phyloP scores from a whole-genome alignment of 352 stramenopile species.

The Phytophthora chlamydospora region DNA sequence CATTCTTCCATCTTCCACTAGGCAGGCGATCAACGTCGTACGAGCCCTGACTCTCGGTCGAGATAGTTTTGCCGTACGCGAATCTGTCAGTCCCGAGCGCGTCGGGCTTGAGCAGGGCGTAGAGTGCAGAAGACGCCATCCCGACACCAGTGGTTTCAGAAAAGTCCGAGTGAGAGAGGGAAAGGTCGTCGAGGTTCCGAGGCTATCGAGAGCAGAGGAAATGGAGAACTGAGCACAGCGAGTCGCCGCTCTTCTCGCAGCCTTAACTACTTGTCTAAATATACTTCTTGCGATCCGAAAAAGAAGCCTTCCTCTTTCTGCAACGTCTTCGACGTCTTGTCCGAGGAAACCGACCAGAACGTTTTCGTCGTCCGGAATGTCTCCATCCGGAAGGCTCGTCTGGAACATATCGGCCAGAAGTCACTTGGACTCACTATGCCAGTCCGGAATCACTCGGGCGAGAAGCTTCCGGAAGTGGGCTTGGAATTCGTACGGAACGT shows the following conservation, averaged over 20 bases:
- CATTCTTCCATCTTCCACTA: slow-evolving; percentile 1
- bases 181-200: not conserved
- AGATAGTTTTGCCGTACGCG: slow-evolving; percentile 3
- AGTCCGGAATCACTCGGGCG: no score
- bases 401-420: no score
- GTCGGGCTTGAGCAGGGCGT: not conserved
- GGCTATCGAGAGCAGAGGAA: slow-evolving; percentile 5
- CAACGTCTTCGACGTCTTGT: not conserved
- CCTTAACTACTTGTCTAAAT: not conserved
- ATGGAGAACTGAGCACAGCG: slow-evolving; percentile 1
- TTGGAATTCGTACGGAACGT: no score
- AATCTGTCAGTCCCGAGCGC: not conserved
- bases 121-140: not conserved
- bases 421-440: no score
- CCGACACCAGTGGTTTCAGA: not conserved
- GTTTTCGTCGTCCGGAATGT: no score
- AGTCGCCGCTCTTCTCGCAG: no score
- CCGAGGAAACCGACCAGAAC: slow-evolving; percentile 7
- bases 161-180: not conserved
- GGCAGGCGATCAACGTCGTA: not conserved
- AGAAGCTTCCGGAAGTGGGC: no score
- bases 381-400: no score
- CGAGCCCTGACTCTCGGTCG: not conserved
- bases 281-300: slow-evolving; percentile 12
- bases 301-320: slow-evolving; percentile 4